Conservation (phyloP, 257 asterid genomes). For the Plectranthus barbatus region DNA sequence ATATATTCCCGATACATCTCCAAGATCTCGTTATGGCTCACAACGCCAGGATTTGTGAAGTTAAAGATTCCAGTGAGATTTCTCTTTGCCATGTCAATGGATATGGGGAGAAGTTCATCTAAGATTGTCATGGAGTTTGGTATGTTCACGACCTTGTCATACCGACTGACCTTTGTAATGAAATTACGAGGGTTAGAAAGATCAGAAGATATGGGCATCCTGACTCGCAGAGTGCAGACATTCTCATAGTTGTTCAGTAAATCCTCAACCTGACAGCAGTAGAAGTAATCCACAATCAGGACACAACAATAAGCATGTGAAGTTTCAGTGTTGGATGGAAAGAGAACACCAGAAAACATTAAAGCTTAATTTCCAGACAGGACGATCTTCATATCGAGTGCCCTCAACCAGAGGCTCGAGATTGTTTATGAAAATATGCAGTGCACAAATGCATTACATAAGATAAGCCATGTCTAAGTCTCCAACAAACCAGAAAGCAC, state of each 20-base stretch:
- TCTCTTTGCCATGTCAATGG: slow-evolving; percentile 83
- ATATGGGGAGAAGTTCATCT: slow-evolving; percentile 78
- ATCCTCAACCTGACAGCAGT: slow-evolving; percentile 57
- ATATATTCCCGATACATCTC: slow-evolving; percentile 65
- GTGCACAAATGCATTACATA: neutral
- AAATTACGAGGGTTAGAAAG: slow-evolving; percentile 67
- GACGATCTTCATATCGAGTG: no score
- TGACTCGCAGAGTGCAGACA: slow-evolving; percentile 70
- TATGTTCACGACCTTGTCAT: slow-evolving; percentile 66
- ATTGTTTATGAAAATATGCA: no score
- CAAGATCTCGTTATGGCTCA: slow-evolving; percentile 72
- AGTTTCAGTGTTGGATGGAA: no score
- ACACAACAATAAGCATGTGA: no score
- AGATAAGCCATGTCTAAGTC: neutral
- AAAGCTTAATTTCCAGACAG: no score
- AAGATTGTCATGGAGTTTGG: slow-evolving; percentile 87
- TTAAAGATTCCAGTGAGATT: slow-evolving; percentile 73
- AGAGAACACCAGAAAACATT: no score
- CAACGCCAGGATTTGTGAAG: slow-evolving; percentile 86
- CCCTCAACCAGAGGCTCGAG: no score
- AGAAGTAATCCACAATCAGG: neutral
- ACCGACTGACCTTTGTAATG: slow-evolving; percentile 67
- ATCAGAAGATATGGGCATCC: slow-evolving; percentile 84
- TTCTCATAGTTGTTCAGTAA: slow-evolving; percentile 64
- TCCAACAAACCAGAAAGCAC: neutral